Evolutionary conservation across 2,329 filamentous ascomycete genomes (phyloP).

Genomic region (Pseudogymnoascus sp.): DNA sequence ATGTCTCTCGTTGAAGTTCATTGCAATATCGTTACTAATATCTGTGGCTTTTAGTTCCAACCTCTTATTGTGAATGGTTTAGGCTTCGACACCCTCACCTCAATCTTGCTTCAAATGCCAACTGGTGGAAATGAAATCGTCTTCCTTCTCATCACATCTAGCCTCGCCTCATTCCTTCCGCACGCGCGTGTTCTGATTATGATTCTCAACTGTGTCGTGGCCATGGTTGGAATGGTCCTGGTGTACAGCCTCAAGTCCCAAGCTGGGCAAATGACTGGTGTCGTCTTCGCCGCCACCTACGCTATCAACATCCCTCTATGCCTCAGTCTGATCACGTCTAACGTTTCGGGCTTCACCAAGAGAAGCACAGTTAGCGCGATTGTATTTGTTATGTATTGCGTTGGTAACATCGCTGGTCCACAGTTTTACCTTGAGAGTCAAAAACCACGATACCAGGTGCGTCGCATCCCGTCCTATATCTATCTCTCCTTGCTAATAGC

Average conservation of each 20-base stretch:
- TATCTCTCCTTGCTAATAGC: no score
- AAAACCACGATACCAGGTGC: no score
- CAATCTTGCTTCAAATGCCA: slow-evolving; percentile 34
- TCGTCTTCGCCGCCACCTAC: not conserved
- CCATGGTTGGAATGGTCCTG: not conserved
- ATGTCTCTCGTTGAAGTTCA: no score
- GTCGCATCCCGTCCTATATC: no score
- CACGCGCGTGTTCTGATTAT: not conserved
- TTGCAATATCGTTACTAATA: no score
- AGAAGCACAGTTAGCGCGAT: slow-evolving; percentile 65
- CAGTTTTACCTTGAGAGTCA: not conserved
- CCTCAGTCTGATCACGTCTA: slow-evolving; percentile 45
- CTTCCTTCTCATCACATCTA: not conserved
- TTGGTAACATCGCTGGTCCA: slow-evolving; percentile 53
- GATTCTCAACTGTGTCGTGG: not conserved
- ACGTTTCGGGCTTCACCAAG: slow-evolving; percentile 67
- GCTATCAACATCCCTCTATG: not conserved
- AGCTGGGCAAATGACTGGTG: not conserved
- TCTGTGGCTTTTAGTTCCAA: slow-evolving; percentile 26
- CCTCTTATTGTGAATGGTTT: slow-evolving; percentile 33
- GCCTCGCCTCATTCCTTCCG: not conserved
- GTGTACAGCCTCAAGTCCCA: not conserved
- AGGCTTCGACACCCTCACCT: slow-evolving; percentile 31
- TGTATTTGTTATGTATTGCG: slow-evolving; percentile 65
- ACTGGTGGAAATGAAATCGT: not conserved